Percentiles rank a stretch among this genome's conserved stretches.
These are phyloP conservation scores for Diaporthe sp. DNA, from an alignment of 2,329 filamentous ascomycete genomes.

Conservation along the genomic window DNA sequence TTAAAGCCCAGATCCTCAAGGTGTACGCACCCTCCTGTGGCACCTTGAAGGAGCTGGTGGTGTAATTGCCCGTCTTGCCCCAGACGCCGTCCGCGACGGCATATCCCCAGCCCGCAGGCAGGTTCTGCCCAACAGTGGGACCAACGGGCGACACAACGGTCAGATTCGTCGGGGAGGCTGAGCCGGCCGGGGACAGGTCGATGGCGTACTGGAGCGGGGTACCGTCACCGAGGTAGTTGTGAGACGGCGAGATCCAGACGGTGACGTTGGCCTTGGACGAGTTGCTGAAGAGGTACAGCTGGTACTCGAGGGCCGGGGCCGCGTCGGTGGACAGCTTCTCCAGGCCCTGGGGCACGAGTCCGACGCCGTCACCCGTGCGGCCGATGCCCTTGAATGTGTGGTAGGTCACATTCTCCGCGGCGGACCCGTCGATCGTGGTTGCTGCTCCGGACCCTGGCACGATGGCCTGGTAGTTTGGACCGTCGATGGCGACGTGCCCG, in stretches of 20 bases:
- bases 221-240: constrained; percentile 66
- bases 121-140: constrained; percentile 55
- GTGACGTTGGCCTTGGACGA: constrained; percentile 59
- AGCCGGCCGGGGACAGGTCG: constrained; percentile 58
- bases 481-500: constrained; percentile 68
- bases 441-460: constrained; percentile 47
- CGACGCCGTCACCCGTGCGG: constrained; percentile 71
- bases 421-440: constrained; percentile 39
- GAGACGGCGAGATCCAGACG: constrained; percentile 65
- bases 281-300: constrained; percentile 72
- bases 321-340: constrained; percentile 63
- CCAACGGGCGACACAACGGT: constrained; percentile 59
- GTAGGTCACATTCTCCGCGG: constrained; percentile 57
- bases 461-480: constrained; percentile 64
- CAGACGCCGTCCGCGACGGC: constrained; percentile 62
- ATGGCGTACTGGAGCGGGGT: constrained; percentile 67
- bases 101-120: constrained; percentile 59
- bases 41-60: constrained; percentile 60
- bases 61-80: constrained; percentile 60
- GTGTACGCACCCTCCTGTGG: constrained; percentile 61
- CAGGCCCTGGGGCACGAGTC: constrained; percentile 66
- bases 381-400: constrained; percentile 68
- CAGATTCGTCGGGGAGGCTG: constrained; percentile 46
- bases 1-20: constrained; percentile 64
- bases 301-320: constrained; percentile 71